Base-by-base conservation (phyloP, 73 alveolate species). In the Symbiodinium natans region DNA sequence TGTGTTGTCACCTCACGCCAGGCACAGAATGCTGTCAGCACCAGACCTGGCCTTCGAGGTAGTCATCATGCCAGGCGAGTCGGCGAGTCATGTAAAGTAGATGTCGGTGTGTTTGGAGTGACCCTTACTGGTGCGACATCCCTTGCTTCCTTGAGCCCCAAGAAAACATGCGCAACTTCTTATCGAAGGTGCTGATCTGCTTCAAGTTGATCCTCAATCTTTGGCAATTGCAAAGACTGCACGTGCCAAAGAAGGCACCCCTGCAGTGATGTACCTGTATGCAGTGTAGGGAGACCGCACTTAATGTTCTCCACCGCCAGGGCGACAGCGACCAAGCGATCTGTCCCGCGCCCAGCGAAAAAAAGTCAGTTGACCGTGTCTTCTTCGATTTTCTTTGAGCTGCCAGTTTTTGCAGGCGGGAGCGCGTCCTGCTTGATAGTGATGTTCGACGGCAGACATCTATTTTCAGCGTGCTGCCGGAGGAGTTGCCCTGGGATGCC, bases 171-270 rank as follows among this genome's bases (percentile, higher is more conserved):
- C n/a, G n/a, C n/a, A n/a, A n/a, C n/a, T n/a, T n/a, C n/a, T n/a
- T n/a, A n/a, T 9, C 84, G 9, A 15, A 90, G 97, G 97, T n/a
- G 97, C 97, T 21, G 97, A 90, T 82, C 80, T 90, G 4, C 74
- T 90, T 31, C 97, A 90, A 73, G 88, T 71, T 34, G 97, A 90
- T 42, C 97, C 97, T 25, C 87, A 85, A 15, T 90, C 97, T 40
- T 41, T 71, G 97, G 97, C 97, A 63, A 90, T 90, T 73, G 97
- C 97, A 71, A 90, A 90, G 52, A 90, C 54, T 85, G 97, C 88
- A n/a, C 36, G 36, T n/a, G 54, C 86, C 68, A 21, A 38, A 27
- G 94, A 56, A 54, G 89, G 38, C 38, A 40, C 42, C 41, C 43
- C 85, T 11, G 25, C n/a, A n/a, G n/a, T n/a, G n/a, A n/a, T n/a